Base-by-base conservation (phyloP, 228 moss, liverwort and hornwort species). In the Sphagnum fallax region DNA sequence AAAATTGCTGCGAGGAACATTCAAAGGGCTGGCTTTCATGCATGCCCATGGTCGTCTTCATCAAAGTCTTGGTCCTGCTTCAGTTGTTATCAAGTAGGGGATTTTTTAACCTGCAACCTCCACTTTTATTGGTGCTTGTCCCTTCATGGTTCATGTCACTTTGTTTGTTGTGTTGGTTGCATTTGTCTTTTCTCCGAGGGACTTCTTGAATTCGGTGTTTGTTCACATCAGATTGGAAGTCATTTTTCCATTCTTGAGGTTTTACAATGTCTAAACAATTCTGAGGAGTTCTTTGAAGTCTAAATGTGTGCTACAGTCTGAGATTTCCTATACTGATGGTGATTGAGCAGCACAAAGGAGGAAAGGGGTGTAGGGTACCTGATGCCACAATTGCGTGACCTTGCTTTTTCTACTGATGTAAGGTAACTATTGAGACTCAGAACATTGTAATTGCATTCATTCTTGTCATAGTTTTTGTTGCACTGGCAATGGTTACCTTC, bases 31-130 rank as follows among this genome's bases (percentile, higher is more conserved):
- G 67, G 90, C 97, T 32, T 91, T 79, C 71, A 91, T 97, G 91
- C 97, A 97, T 66, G 74, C 93, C 15, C 84, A 84, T 74, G 88
- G 93, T 52, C 90, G 87, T 57, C 93, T 97, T 18, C 93, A 97
- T 59, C 97, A 97, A 75, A 97, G 97, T 71, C 81, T 97, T 8
- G 97, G 97, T 53, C 97, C 97, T 81, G 88, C 97, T 47, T 97
- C 97, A 48, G 70, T 97, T 69, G 77, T 88, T 14, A 72, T 97
- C 75, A 97, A 93, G 91, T 91, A 68, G 76, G 87, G 55, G 60
- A 11, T 18, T 48, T 10, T 51, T 51, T 50, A 6, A 8, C 5
- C 65, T 18, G n/a, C 5, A 49, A 51, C n/a, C 51, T 67, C 50
- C 8, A 12, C 49, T 18, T 1, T 14, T 59, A n/a, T 52, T 55